These are phyloP conservation scores for Scheffersomyces ergatensis DNA, from an alignment of 805 yeast species.

Conservation along the genomic window DNA sequence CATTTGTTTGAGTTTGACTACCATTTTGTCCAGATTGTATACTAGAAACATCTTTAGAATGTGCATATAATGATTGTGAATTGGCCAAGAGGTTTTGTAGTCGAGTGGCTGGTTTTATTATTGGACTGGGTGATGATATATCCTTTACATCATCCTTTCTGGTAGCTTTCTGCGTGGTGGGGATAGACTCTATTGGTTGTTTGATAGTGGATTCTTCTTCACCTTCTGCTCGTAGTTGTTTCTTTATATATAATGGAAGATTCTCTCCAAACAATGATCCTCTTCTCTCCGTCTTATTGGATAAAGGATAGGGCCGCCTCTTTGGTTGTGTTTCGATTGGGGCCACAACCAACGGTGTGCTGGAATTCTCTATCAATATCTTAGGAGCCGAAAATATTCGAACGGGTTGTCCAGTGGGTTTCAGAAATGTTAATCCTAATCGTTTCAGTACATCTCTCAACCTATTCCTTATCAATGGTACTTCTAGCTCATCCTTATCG, in stretches of 20 bases:
- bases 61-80: conserved; percentile 35
- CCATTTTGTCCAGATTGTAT: conserved; percentile 7
- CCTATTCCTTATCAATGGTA: background rate
- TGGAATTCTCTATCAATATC: background rate
- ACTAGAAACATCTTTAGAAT: conserved; percentile 16
- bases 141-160: background rate
- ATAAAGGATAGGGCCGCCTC: background rate
- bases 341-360: background rate
- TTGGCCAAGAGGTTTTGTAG: conserved; percentile 31
- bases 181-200: background rate
- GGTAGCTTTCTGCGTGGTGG: background rate
- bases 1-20: conserved; percentile 8
- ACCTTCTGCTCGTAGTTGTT: conserved; percentile 7
- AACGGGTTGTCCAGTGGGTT: background rate
- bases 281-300: conserved; percentile 14
- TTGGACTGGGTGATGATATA: background rate
- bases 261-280: conserved; percentile 34
- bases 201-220: background rate
- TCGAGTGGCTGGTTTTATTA: conserved; percentile 17
- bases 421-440: background rate
- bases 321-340: background rate
- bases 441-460: background rate
- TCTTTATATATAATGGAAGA: conserved; percentile 33
- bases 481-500: background rate
- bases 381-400: background rate